These are phyloP conservation scores for Penicillium sp. DNA, from an alignment of 2,329 filamentous ascomycete genomes.

Conservation along the genomic window DNA sequence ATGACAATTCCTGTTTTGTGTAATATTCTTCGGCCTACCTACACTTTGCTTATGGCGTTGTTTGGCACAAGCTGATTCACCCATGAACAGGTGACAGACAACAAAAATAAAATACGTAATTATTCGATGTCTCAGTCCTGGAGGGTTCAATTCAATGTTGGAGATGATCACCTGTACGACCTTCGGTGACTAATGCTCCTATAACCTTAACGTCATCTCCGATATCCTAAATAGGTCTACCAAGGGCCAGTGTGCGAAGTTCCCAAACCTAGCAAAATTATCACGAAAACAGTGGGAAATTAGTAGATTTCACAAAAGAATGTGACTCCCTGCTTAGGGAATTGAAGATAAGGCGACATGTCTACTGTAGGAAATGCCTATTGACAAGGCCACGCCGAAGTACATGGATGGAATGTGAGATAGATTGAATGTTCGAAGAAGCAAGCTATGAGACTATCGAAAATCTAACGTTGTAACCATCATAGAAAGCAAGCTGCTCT, in stretches of 20 bases:
- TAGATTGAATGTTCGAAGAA: background rate
- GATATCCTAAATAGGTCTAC: background rate
- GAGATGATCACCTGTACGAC: background rate
- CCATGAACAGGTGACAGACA: background rate
- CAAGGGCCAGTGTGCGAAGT: background rate
- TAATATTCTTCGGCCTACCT: background rate
- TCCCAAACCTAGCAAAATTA: background rate
- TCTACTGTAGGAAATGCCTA: background rate
- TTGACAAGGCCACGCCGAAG: background rate
- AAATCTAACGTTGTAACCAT: background rate
- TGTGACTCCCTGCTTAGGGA: background rate
- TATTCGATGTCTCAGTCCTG: background rate
- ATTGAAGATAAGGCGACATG: background rate
- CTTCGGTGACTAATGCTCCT: background rate
- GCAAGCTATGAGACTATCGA: background rate
- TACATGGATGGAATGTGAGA: background rate
- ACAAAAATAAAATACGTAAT: background rate
- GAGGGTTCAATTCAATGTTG: background rate
- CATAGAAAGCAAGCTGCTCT: too few species aligned
- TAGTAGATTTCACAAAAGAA: background rate
- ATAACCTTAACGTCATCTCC: background rate
- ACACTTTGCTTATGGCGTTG: background rate
- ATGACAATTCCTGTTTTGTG: background rate
- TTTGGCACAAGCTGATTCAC: background rate
- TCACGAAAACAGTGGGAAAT: too few species aligned